phyloP scores from a whole-genome alignment of 306 rosid genomes.

The Rosa chinensis region DNA sequence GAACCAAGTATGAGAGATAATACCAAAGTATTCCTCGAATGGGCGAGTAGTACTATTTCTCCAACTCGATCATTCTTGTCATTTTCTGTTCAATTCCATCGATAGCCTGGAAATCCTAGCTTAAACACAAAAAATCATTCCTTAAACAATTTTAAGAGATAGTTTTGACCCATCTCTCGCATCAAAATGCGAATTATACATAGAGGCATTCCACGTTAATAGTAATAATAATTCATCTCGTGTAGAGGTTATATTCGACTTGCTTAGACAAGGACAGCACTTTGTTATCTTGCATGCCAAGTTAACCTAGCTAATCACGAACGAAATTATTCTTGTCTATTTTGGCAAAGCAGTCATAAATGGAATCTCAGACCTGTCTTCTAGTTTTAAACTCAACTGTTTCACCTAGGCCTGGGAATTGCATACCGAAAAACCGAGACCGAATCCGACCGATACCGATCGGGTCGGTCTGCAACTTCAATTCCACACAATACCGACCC shows the following conservation, averaged over 20 bases:
- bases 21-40: not conserved
- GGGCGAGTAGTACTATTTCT: not conserved
- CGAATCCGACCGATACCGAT: too few relatives aligned
- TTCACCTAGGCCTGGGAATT: too few relatives aligned
- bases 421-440: too few relatives aligned
- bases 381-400: too few relatives aligned
- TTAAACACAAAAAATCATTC: too few relatives aligned
- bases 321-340: not conserved
- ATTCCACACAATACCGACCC: too few relatives aligned
- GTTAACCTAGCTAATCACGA: not conserved
- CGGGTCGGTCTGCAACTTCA: too few relatives aligned
- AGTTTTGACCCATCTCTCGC: not conserved
- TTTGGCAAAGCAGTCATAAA: not conserved
- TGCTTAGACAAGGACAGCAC: not conserved
- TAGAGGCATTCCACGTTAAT: not conserved
- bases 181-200: not conserved
- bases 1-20: not conserved
- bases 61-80: not conserved
- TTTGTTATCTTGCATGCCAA: not conserved
- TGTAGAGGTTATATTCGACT: not conserved
- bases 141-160: not conserved
- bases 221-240: not conserved
- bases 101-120: not conserved
- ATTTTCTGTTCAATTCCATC: not conserved
- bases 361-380: constrained; percentile 1